Base-by-base conservation (phyloP, 768 basidiomycete species). In the Suillus subalutaceus region DNA sequence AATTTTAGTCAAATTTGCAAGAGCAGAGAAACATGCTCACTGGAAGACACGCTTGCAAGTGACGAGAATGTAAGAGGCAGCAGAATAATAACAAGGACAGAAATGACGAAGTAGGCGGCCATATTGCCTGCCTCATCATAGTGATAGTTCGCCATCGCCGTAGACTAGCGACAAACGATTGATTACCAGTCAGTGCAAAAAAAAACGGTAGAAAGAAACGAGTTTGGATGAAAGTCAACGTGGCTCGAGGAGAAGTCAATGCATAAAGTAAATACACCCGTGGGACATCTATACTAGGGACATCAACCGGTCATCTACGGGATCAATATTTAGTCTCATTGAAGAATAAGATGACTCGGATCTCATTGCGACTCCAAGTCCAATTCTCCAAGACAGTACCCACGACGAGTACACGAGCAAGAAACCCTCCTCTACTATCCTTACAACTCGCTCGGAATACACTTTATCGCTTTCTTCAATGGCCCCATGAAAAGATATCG, bases 21-120 rank as follows among this genome's bases (percentile, higher is more conserved):
- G 20, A n/a, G 38, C 8, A 16, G 6, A 20, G 2, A 13, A 52
- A 6, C 4, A 40, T 16, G 81, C 87, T 68, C 65, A 87, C 88
- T 84, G 67, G 81, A 73, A n/a, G 78, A 74, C 7, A 66, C 15
- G 43, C 67, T 68, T 0, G 82, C 76, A 26, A 86, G 71, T 23
- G 84, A 74, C 0, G 88, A 78, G 55, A 92, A 67, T 1, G 95
- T 92, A 67, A 92, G 77, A 0, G 97, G 97, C 43, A 94, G 77
- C 66, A 99, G 88, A 53, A 94, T 73, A 70, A 98, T 84, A 64
- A 89, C 88, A 69, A 98, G 89, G 75, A 97, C 90, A 9, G 95
- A 94, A 64, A 99, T 87, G 67, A 95, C 79, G 79, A 98, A 98
- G 81, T 96, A 98, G 44, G 88, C 85, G 72, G 92, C 92, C 90